Base-by-base conservation (phyloP, 1,284 basidiomycete species). In the Ustilago curta region DNA sequence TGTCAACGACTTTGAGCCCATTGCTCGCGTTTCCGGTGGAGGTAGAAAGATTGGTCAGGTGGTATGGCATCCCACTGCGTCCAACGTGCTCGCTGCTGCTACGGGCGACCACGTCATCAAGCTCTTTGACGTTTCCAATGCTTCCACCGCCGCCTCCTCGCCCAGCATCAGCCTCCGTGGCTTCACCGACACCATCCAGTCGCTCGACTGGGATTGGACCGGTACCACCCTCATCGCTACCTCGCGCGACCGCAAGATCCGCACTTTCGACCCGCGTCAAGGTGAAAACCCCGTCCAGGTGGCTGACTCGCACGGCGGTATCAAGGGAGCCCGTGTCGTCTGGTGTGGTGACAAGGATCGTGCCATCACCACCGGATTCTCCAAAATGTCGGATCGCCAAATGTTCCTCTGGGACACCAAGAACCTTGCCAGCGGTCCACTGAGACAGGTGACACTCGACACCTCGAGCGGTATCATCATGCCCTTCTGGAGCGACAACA, bases 381-480 rank as follows among this genome's bases (percentile, higher is more conserved):
- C 92, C 87, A 93, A 91, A 86, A 95, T 95, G 91, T 93, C 92
- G 51, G 94, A 97, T 85, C 89, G 95, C 11, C 94, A 98, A 86
- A 88, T 95, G 62, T 89, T 88, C 65, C 87, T 98, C 44, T 84
- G 83, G 83, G 82, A 84, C 35, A 76, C 80, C 29, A 71, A 55
- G 4, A 75, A 77, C 40, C 55, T 82, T 25, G 37, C 54, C 12
- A 44, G 68, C 27, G 73, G 73, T 8, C 80, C 80, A 12, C 35
- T 82, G 39, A 72, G 66, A 49, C 61, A 70, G 45, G 51, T 81
- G 48, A 77, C 70, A 7, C 68, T 84, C 43, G 83, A 84, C 73
- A 63, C 77, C 5, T 71, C 64, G 32, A 92, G 91, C 59, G 95
- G 96, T 52, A 93, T 97, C 42, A 86, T 97, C 56, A 97, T 98